Evolutionary conservation across 345 rosid genomes (phyloP), one percentile per base, ranked within the genome.

Genomic region (Eucalyptus pauciflora): DNA sequence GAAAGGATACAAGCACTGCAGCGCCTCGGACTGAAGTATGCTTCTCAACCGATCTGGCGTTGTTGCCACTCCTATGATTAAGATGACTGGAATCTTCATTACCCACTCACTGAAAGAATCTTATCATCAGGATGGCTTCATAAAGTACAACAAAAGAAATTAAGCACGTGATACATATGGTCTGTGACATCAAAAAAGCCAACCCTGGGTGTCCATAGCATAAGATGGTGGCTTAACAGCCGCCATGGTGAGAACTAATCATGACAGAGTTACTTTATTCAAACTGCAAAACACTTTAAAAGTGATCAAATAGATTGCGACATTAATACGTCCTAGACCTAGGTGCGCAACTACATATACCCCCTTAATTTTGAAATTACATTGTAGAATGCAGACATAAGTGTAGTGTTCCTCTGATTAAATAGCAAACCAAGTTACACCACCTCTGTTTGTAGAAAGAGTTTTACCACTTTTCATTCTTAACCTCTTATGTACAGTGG

Each of bases 1-100:
- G 90, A 85, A 92, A 91, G 97, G 95, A 88, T 92, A 90, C 91
- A 98, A 90, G 90, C 90, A 91, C 90, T 94, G 99, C 71, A 96
- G 93, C 15, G 95, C 94, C 71, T 91, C 94, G 88, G 94, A 94
- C 83, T 94, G 91, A 89, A 98, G 95, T 88, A 94, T 92, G 87
- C 88, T 94, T 93, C 93, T 94, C 64, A 92, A 94, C 31, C 95
- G 94, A 92, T 97, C 98, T 89, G 93, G 94, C 79, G 97, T 95
- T 86, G 99, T 98, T 88, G 99, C 94, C 88, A 96, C 97, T 49
- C 99, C 99, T 95, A 97, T 93, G 87, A 98, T 93, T 71, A 96
- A 88, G 89, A 94, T 92, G 87, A 94, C 92, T 27, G 99, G 99
- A 92, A 98, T 92, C 94, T 94, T 98, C 86, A 94, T 88, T 85